These are phyloP conservation scores for Fallopia convolvulus DNA, from an alignment of 148 eudicot genomes.

Conservation along the genomic window DNA sequence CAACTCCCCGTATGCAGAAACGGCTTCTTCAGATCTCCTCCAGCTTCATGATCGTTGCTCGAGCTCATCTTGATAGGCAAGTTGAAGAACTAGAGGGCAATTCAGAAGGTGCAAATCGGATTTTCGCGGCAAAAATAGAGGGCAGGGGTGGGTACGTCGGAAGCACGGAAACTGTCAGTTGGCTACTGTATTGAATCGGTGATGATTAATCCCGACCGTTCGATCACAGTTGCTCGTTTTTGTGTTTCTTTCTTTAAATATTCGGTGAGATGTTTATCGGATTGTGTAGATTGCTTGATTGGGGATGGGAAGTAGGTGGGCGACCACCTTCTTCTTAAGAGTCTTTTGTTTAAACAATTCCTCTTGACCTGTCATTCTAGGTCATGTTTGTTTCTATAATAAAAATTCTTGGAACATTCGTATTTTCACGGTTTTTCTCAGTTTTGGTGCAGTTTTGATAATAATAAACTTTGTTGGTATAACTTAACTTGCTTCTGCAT, in stretches of 20 bases:
- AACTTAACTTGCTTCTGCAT: no score
- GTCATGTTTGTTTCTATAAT: no score
- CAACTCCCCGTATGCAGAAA: constrained; percentile 94
- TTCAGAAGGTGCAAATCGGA: not conserved
- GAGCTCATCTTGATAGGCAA: constrained; percentile 37
- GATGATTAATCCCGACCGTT: not conserved
- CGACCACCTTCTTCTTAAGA: constrained; percentile 5
- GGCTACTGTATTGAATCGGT: not conserved
- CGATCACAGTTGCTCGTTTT: not conserved
- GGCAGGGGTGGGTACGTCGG: no score
- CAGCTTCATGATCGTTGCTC: constrained; percentile 44
- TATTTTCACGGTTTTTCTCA: no score
- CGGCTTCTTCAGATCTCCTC: constrained; percentile 67
- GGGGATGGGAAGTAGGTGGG: constrained; percentile 9
- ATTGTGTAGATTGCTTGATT: not conserved
- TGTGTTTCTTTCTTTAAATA: not conserved
- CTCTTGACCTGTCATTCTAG: no score
- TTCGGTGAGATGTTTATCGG: no score
- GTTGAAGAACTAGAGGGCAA: not conserved
- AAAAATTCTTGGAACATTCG: no score
- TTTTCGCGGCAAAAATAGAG: constrained; percentile 2
- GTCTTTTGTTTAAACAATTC: no score
- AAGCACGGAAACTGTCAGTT: not conserved
- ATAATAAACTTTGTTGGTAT: no score
- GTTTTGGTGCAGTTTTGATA: no score